Base-by-base conservation (phyloP, 1,284 basidiomycete genomes). In the Puccinia triticina region DNA sequence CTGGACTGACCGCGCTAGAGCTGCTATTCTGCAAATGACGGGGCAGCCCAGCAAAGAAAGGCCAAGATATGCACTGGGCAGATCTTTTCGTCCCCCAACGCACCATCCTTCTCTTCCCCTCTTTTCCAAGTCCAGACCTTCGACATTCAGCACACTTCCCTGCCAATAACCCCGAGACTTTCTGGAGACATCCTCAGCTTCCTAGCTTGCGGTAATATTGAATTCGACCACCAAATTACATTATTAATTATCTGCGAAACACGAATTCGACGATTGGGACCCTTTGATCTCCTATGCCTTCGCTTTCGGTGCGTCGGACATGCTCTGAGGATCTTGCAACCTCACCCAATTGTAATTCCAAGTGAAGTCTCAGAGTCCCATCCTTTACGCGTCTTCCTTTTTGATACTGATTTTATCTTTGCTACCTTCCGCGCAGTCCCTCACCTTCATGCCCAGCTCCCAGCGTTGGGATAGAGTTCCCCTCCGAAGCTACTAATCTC, bases 321-420 rank as follows among this genome's bases (percentile, higher is more conserved):
- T 74, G 50, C 53, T 57, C 72, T 23, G 50, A 74, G 53, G 50
- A 53, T 40, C 55, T 21, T 57, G 50, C 46, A n/a, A 32, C 72
- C 34, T 57, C 34, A 74, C 57, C 72, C 34, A 74, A 53, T 74
- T 4, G 34, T 26, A n/a, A 53, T 53, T 40, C n/a, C 2, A 57
- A 57, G 50, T 74, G 18, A 57, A 34, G 29, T 40, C 4, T 11
- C 40, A 11, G 11, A 21, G 50, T 14, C n/a, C 32, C 50, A 18
- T 37, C 32, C 18, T 5, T 26, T 14, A 57, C 26, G 26, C 69
- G 8, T 18, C 23, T 11, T 32, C 14, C 69, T 29, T 40, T 66
- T 66, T n/a, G 29, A 66, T 40, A 66, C 64, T 66, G 64, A 66
- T 29, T 10, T n/a, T 29, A 48, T 14, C 10, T 69, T 34, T 23